phyloP scores from a whole-genome alignment of 176 grass and related monocot species.

The Canna indica region DNA sequence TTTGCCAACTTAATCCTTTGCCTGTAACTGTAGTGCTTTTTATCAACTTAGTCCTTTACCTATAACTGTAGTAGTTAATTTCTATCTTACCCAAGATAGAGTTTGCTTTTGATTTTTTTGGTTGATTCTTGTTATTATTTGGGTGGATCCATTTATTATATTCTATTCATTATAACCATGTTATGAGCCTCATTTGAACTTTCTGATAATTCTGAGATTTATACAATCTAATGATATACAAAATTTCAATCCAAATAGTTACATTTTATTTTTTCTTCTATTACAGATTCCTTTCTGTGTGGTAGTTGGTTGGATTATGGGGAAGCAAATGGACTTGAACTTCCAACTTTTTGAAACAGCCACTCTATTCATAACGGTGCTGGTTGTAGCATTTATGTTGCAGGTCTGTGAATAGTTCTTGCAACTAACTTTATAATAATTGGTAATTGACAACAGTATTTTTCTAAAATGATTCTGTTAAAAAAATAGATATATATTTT shows the following conservation, averaged over 20 bases:
- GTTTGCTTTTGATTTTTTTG: background rate
- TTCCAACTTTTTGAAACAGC: constrained; percentile 95
- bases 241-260: constrained; percentile 5
- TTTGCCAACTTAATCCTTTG: background rate
- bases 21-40: background rate
- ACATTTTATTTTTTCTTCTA: constrained; percentile 12
- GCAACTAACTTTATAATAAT: constrained; percentile 4
- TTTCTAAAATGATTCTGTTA: background rate
- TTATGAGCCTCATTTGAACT: background rate
- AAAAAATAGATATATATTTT: too few species aligned
- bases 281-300: constrained; percentile 91
- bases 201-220: background rate
- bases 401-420: constrained; percentile 42
- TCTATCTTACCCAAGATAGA: background rate
- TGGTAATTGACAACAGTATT: background rate
- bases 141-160: background rate
- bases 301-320: constrained; percentile 99
- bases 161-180: background rate
- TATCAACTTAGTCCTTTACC: background rate
- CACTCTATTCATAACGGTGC: constrained; percentile 83
- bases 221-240: background rate
- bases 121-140: background rate
- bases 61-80: background rate
- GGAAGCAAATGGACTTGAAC: constrained; percentile 95
- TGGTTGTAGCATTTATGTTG: constrained; percentile 95